Evolutionary conservation across 306 rosid species (phyloP).

Genomic region (Acacia acuminata): DNA sequence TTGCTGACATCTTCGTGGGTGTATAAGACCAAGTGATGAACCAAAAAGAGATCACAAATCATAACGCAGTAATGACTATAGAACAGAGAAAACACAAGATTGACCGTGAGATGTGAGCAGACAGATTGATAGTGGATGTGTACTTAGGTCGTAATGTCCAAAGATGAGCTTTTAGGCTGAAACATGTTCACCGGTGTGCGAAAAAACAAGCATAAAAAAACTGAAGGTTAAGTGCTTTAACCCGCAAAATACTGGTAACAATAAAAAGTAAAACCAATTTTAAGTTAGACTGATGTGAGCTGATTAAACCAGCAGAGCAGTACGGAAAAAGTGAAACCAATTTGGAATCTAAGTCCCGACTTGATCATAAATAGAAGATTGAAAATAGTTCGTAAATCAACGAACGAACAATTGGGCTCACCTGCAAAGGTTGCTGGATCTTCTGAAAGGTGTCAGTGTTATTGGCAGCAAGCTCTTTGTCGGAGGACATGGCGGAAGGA

Average conservation of each 20-base stretch:
- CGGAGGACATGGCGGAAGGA: conserved; percentile 68
- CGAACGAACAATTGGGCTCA: conserved; percentile 21
- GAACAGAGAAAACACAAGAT: neutral
- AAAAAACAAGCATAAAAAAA: neutral
- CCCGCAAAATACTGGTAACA: neutral
- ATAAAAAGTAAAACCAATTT: neutral
- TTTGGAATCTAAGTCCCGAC: neutral
- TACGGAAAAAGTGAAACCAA: neutral
- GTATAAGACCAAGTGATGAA: neutral
- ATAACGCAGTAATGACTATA: neutral
- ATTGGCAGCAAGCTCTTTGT: conserved; percentile 27
- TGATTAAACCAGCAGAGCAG: neutral
- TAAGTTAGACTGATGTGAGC: neutral
- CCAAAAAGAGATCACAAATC: neutral
- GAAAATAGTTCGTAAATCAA: neutral
- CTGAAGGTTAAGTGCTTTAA: neutral
- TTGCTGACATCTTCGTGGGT: neutral
- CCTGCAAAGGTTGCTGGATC: conserved; percentile 62
- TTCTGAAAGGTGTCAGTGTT: conserved; percentile 36
- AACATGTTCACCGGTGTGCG: neutral
- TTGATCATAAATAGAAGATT: neutral
- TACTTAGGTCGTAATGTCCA: neutral
- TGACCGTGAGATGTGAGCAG: neutral
- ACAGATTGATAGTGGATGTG: neutral
- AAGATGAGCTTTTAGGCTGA: neutral